These are phyloP conservation scores for Rugonectria rugulosa DNA, from an alignment of 2,329 filamentous ascomycete genomes.

Conservation along the genomic window DNA sequence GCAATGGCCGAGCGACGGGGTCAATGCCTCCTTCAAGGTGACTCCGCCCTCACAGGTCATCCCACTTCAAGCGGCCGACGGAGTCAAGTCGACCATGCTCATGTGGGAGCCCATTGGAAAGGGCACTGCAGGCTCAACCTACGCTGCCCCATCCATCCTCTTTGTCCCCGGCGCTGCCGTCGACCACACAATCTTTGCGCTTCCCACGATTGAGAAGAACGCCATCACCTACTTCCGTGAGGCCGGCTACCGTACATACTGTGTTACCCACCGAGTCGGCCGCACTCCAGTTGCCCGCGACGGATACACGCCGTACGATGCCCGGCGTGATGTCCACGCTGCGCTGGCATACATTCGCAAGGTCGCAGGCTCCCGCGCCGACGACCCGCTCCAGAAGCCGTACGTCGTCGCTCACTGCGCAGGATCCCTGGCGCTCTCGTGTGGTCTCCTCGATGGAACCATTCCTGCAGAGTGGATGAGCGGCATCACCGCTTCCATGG, in stretches of 20 bases:
- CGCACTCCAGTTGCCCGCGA: constrained; percentile 59
- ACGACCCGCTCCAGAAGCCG: constrained; percentile 44
- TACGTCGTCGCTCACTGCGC: constrained; percentile 70
- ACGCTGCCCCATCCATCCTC: constrained; percentile 49
- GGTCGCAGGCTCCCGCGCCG: constrained; percentile 34
- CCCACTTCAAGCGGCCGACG: constrained; percentile 59
- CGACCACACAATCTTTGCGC: constrained; percentile 68
- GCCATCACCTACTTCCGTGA: constrained; percentile 68
- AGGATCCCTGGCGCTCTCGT: constrained; percentile 65
- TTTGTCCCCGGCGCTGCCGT: constrained; percentile 71
- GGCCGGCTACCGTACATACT: constrained; percentile 66
- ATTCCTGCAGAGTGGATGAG: constrained; percentile 64
- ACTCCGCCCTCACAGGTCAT: constrained; percentile 48
- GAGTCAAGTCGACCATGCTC: constrained; percentile 60
- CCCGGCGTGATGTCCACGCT: constrained; percentile 65
- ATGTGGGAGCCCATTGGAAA: constrained; percentile 62
- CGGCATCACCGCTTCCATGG: constrained; percentile 66
- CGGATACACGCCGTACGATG: constrained; percentile 66
- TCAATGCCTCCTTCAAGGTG: constrained; percentile 5
- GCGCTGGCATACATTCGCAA: constrained; percentile 61
- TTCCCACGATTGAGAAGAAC: constrained; percentile 69
- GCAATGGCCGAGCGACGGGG: constrained; percentile 25
- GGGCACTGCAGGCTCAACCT: not conserved
- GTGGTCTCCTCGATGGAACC: constrained; percentile 67
- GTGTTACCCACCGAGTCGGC: constrained; percentile 65